Base-by-base conservation (phyloP, 2,329 filamentous ascomycete genomes). In the Purpureocillium takamizusanense region DNA sequence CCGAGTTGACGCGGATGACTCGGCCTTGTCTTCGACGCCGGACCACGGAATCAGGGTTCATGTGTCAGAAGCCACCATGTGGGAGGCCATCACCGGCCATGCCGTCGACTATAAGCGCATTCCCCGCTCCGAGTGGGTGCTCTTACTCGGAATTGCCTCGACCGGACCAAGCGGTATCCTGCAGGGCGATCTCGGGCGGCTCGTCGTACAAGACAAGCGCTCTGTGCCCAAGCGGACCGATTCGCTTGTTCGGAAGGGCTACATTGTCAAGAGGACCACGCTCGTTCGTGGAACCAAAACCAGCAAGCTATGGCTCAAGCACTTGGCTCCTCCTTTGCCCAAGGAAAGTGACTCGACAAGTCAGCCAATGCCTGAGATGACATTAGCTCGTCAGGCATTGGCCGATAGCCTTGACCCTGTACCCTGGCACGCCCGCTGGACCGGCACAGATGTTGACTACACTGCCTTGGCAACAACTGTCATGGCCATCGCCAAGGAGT, bases 161-260 rank as follows among this genome's bases (percentile, higher is more conserved):
- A 66, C 64, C 12, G 70, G 66, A 37, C 59, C 65, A 7, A 58
- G 69, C 6, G 77, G 77, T 4, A 78, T 81, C 32, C 57, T 79
- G 12, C 77, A 81, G 54, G 73, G 72, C 31, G 75, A 80, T 41
- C 62, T 81, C 17, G 70, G 72, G 13, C 67, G 69, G 15, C 57
- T 77, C 1, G 74, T 74, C 11, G 66, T 69, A 16, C 77, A 81
- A 51, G 77, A 81, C 54, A 81, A 81, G 51, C 69, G 76, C 36
- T 80, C 76, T 2, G 67, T 81, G 2, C 76, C 77, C 3, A 76
- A 73, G 41, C 64, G 77, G 27, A 81, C 77, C 0, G 74, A 79
- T 45, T 66, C 68, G 3, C 62, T 81, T 1, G 67, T 72, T 4
- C 65, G 66, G 44, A 79, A 80, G 50, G 76, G 76, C 13, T 81